Evolutionary conservation across 1,139 yeast species (phyloP).

Genomic region (Suhomyces anneliseae): DNA sequence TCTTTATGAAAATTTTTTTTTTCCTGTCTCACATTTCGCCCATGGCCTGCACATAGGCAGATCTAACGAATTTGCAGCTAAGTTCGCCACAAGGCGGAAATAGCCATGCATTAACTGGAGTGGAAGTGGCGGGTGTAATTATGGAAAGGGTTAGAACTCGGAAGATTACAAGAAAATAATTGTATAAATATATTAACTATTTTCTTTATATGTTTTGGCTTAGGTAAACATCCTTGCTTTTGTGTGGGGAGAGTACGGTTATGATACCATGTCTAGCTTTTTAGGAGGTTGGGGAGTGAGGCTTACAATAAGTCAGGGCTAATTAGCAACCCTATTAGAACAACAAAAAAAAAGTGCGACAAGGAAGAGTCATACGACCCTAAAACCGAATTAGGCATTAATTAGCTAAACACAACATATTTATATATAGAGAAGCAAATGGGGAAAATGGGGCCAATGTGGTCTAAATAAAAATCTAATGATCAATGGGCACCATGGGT

Average conservation of each 20-base stretch:
- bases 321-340: no score
- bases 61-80: background rate
- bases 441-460: background rate
- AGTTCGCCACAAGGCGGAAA: background rate
- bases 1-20: background rate
- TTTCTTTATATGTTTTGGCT: no score
- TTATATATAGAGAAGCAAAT: background rate
- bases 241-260: background rate
- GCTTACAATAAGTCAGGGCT: background rate
- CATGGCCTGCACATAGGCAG: no score
- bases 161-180: no score
- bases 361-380: background rate
- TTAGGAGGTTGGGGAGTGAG: no score
- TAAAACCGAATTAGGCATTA: background rate
- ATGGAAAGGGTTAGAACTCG: no score
- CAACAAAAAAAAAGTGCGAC: no score
- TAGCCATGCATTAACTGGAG: no score
- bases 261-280: background rate
- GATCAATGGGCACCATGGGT: background rate
- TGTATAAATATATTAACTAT: no score
- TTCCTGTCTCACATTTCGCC: no score
- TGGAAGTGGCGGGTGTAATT: no score
- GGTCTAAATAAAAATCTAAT: background rate
- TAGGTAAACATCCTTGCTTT: background rate
- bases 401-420: slow-evolving; percentile 1